Evolutionary conservation across 108 stramenopile species (phyloP).

Genomic region (Discostella stelligeroides): DNA sequence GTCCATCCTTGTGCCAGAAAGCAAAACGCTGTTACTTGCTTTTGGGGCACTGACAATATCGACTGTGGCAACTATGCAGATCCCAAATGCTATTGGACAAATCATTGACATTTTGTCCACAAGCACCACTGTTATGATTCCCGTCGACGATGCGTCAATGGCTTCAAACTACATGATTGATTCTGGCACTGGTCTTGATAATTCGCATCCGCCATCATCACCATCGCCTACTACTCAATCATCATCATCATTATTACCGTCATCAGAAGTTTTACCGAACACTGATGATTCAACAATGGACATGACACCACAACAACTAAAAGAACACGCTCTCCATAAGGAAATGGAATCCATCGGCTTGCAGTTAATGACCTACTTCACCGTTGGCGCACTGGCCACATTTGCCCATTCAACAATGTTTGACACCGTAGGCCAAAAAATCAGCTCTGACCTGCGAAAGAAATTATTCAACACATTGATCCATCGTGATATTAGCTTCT

Average conservation of each 20-base stretch:
- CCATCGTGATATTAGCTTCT: constrained; percentile 38
- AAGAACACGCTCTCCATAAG: constrained; percentile 2
- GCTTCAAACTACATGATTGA: not conserved
- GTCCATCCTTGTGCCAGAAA: constrained; percentile 36
- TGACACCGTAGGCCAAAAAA: constrained; percentile 46
- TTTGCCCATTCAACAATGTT: constrained; percentile 39
- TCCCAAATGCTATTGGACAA: constrained; percentile 39
- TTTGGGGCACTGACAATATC: constrained; percentile 39
- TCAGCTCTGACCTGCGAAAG: constrained; percentile 41
- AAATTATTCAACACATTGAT: constrained; percentile 39
- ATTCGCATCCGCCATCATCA: not conserved
- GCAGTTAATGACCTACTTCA: constrained; percentile 38
- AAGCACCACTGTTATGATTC: constrained; percentile 6
- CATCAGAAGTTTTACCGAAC: not conserved
- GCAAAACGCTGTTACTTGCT: constrained; percentile 24
- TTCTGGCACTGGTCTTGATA: not conserved
- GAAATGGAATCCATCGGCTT: constrained; percentile 34
- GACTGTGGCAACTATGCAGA: constrained; percentile 48
- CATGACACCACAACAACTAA: not conserved
- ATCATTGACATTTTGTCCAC: constrained; percentile 47
- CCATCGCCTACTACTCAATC: not conserved
- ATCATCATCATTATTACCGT: not conserved
- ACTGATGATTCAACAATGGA: not conserved
- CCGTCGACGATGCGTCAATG: not conserved
- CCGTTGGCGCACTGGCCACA: constrained; percentile 34